Conservation (phyloP, 2,329 filamentous ascomycete genomes). For the Bipolaris oryzae region DNA sequence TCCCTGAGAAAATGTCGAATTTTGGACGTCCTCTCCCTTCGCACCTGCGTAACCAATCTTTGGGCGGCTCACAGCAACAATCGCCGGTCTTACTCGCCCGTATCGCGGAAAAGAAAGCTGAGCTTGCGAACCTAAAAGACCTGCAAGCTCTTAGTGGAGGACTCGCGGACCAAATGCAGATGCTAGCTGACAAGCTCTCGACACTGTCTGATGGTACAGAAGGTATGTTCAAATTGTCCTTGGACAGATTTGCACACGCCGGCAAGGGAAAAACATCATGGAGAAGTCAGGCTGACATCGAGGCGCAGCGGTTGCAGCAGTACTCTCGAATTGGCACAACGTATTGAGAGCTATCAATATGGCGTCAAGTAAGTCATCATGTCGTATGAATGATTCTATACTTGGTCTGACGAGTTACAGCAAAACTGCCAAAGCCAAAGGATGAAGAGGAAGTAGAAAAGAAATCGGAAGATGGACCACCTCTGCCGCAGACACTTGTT, state of each 20-base stretch:
- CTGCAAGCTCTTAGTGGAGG: constrained; percentile 79
- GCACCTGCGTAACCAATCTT: constrained; percentile 63
- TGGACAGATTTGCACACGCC: background rate
- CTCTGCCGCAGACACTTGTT: constrained; percentile 80
- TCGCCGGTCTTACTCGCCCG: constrained; percentile 74
- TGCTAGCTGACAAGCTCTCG: constrained; percentile 75
- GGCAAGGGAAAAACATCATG: background rate
- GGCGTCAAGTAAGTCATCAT: constrained; percentile 71
- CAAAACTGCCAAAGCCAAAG: constrained; percentile 70
- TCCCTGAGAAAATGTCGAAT: constrained; percentile 46
- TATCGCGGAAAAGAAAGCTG: constrained; percentile 84
- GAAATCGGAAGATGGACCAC: constrained; percentile 51
- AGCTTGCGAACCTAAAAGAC: constrained; percentile 79
- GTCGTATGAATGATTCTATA: constrained; percentile 3
- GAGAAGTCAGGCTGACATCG: constrained; percentile 28
- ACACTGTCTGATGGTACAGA: constrained; percentile 83
- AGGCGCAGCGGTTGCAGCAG: constrained; percentile 74
- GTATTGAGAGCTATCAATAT: constrained; percentile 84
- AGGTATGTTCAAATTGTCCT: constrained; percentile 55
- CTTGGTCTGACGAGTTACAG: constrained; percentile 51
- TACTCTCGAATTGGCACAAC: constrained; percentile 86
- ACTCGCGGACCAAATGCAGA: constrained; percentile 81
- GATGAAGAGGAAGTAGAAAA: constrained; percentile 52
- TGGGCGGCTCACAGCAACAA: constrained; percentile 57
- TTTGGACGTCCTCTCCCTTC: constrained; percentile 60